Evolutionary conservation across 768 basidiomycete genomes (phyloP).

Genomic region (Leccinum broughii): DNA sequence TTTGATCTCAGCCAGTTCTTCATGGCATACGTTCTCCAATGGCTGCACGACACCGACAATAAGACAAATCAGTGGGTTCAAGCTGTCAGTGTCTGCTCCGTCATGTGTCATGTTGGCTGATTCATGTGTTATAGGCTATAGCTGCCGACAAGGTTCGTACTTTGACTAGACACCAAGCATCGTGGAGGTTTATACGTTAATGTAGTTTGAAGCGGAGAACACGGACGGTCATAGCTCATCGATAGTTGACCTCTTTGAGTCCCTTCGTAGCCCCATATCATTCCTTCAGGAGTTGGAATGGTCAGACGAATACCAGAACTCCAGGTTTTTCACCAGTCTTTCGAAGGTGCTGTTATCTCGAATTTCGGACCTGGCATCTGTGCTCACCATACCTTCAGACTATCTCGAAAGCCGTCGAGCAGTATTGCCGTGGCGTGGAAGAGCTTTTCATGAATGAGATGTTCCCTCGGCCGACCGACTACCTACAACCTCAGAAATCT

Average conservation of each 20-base stretch:
- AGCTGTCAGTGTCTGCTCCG: constrained; percentile 56
- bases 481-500: constrained; percentile 80
- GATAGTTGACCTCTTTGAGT: constrained; percentile 94
- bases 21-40: constrained; percentile 83
- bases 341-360: constrained; percentile 63
- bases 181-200: constrained; percentile 3
- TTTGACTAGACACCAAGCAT: background rate
- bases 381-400: constrained; percentile 50
- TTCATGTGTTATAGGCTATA: constrained; percentile 57
- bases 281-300: constrained; percentile 90
- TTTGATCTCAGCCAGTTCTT: constrained; percentile 81
- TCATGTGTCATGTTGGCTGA: constrained; percentile 8
- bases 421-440: constrained; percentile 88
- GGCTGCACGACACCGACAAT: constrained; percentile 84
- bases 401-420: constrained; percentile 87
- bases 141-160: constrained; percentile 71
- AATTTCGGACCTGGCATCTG: background rate
- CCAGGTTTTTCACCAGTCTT: constrained; percentile 85
- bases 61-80: constrained; percentile 96
- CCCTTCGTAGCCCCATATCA: constrained; percentile 83
- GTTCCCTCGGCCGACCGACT: constrained; percentile 82
- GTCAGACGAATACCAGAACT: constrained; percentile 85
- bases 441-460: constrained; percentile 92
- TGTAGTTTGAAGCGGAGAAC: constrained; percentile 78
- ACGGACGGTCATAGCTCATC: constrained; percentile 91